Evolutionary conservation across 306 rosid species (phyloP).

Genomic region (Sesbania bispinosa): DNA sequence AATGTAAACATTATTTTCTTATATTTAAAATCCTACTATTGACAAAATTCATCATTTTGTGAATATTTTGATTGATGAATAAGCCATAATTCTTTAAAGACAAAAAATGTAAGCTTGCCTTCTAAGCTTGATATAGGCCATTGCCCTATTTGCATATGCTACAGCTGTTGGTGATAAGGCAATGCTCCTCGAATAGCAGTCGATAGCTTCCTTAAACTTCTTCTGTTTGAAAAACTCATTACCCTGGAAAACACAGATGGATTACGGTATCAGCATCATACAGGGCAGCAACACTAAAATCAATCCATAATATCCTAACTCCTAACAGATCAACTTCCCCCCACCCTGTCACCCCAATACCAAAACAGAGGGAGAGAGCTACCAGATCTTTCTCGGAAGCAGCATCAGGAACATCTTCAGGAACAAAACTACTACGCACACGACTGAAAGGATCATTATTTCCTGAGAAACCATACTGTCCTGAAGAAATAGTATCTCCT

Average conservation of each 20-base stretch:
- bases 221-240: slow-evolving; percentile 92
- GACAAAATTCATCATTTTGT: neutral
- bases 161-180: slow-evolving; percentile 90
- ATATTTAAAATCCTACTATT: no score
- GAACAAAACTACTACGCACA: slow-evolving; percentile 39
- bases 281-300: neutral
- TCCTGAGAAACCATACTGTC: slow-evolving; percentile 40
- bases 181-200: slow-evolving; percentile 92
- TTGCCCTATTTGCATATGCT: slow-evolving; percentile 93
- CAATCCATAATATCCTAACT: slow-evolving; percentile 11
- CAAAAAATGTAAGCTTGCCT: slow-evolving; percentile 48
- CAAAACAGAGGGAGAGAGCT: neutral
- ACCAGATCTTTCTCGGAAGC: slow-evolving; percentile 90
- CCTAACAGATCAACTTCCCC: no score
- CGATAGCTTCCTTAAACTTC: slow-evolving; percentile 84
- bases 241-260: slow-evolving; percentile 54
- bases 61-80: neutral
- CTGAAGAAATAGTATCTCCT: slow-evolving; percentile 36
- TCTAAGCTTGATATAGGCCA: slow-evolving; percentile 84
- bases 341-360: neutral
- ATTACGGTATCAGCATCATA: slow-evolving; percentile 14
- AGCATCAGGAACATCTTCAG: slow-evolving; percentile 79
- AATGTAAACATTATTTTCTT: neutral
- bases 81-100: neutral
- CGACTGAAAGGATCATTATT: slow-evolving; percentile 40